A percentile compares a stretch with the other conserved stretches of the same genome.
phyloP scores from a whole-genome alignment of 1,284 basidiomycete species.

The Acaromyces ingoldii region DNA sequence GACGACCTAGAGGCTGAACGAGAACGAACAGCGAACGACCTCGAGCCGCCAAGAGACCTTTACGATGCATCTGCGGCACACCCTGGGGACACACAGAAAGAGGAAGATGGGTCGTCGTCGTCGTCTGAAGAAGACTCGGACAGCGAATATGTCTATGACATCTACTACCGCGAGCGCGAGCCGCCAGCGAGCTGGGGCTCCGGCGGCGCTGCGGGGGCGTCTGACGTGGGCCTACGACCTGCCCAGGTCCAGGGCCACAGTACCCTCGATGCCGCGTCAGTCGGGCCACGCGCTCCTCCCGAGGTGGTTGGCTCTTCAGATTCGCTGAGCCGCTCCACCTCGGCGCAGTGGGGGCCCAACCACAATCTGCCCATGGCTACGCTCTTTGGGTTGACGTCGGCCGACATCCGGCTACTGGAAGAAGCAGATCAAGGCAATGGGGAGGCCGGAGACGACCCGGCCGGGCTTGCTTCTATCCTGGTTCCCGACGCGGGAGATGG shows the following conservation, averaged over 20 bases:
- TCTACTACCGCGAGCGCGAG: constrained; percentile 40
- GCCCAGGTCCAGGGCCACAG: background rate
- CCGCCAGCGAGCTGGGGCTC: background rate
- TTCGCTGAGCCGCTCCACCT: background rate
- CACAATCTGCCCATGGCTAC: constrained; percentile 3
- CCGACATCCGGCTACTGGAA: too few species aligned
- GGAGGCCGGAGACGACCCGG: too few species aligned
- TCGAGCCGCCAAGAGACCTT: constrained; percentile 22
- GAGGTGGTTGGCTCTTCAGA: background rate
- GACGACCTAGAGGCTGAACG: too few species aligned
- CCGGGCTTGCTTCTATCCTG: too few species aligned
- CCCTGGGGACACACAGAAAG: constrained; percentile 7
- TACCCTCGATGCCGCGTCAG: background rate
- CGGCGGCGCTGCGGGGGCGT: background rate
- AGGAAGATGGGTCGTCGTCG: constrained; percentile 13
- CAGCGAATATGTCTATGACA: constrained; percentile 41
- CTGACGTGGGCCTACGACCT: background rate
- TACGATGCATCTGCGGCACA: constrained; percentile 6
- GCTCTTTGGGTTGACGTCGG: background rate
- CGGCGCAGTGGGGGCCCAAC: background rate
- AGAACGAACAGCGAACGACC: constrained; percentile 13
- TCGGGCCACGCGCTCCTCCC: background rate
- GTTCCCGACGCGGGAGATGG: background rate
- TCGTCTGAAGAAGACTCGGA: background rate
- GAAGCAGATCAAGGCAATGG: too few species aligned